Conservation (phyloP, 768 basidiomycete genomes). For the Tylopilus balloui region DNA sequence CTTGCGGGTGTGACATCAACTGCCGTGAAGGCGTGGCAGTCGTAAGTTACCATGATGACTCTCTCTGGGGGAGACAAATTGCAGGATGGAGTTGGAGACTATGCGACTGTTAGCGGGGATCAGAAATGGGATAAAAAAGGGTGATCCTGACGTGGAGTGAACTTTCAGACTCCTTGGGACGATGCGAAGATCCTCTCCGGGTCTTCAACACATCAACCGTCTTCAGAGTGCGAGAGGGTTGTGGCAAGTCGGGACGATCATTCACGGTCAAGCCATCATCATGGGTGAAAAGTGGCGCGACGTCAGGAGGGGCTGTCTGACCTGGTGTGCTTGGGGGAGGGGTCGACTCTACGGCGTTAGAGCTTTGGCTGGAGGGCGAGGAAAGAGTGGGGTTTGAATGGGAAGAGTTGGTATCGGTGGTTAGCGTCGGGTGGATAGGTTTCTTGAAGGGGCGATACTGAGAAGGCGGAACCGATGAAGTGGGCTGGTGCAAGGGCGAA, state of each 20-base stretch:
- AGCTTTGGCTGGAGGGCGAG: slow-evolving; percentile 66
- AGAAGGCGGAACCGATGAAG: slow-evolving; percentile 24
- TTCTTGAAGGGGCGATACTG: slow-evolving; percentile 18
- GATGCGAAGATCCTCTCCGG: slow-evolving; percentile 30
- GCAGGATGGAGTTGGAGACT: slow-evolving; percentile 31
- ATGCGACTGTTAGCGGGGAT: slow-evolving; percentile 12
- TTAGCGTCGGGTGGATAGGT: slow-evolving; percentile 29
- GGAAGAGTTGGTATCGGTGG: slow-evolving; percentile 38
- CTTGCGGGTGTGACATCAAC: slow-evolving; percentile 68
- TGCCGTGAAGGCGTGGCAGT: slow-evolving; percentile 69
- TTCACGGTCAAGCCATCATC: slow-evolving; percentile 32
- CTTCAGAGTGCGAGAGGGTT: slow-evolving; percentile 32
- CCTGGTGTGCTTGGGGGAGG: slow-evolving; percentile 68
- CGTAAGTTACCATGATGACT: slow-evolving; percentile 65
- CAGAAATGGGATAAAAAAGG: slow-evolving; percentile 1
- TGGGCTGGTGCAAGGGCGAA: slow-evolving; percentile 22
- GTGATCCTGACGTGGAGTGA: slow-evolving; percentile 24
- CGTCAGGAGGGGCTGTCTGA: slow-evolving; percentile 40
- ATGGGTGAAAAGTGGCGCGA: slow-evolving; percentile 38
- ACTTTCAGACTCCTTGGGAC: slow-evolving; percentile 22
- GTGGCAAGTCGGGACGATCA: slow-evolving; percentile 30
- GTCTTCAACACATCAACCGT: slow-evolving; percentile 27
- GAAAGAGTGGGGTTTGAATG: slow-evolving; percentile 54
- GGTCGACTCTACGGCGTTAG: slow-evolving; percentile 59
- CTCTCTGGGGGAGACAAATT: slow-evolving; percentile 30